Base-by-base conservation (phyloP, 176 grass and related monocot genomes). In the Cocos nucifera region DNA sequence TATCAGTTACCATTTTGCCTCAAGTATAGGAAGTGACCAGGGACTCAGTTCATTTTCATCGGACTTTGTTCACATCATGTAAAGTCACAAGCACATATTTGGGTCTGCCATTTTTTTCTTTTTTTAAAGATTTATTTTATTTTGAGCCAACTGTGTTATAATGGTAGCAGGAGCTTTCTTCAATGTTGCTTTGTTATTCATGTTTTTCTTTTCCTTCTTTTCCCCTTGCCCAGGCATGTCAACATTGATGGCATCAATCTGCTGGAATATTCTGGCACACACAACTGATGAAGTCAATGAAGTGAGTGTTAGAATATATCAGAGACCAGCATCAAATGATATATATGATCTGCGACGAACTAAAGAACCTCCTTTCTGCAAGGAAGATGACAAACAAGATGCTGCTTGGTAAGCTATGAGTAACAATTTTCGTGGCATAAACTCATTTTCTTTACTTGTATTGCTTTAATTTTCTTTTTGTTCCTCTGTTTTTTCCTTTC, bases 321-420 rank as follows among this genome's bases (percentile, higher is more conserved):
- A 97, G 75, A 86, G 92, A 48, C 92, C 92, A 55, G 78, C 87
- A 65, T 78, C 92, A 61, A 97, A 97, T 54, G 92, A 97, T 58
- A 24, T 70, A 73, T 96, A 85, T 75, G 86, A 88, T 66, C 66
- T 91, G 23, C 87, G 92, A 85, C 76, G 76, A 65, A 87, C 30
- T 54, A 97, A 85, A 78, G 78, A 79, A 30, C 83, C 92, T 67
- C 84, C 81, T 39, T 97, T 91, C 57, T 97, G 92, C 70, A 85
- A 85, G 71, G 87, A 88, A 79, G 59, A 91, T 44, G 87, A 91
- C 24, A 88, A 91, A 55, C 82, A 77, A 81, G 87, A 86, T 66
- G 61, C 54, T 59, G 78, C 92, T 67, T 97, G 87, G 92, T 97
- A 78, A 24, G 54, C 15, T 66, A 14, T 61, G 22, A 44, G 61